Evolutionary conservation across 805 yeast genomes (phyloP).

Genomic region (Metschnikowia koreensis): DNA sequence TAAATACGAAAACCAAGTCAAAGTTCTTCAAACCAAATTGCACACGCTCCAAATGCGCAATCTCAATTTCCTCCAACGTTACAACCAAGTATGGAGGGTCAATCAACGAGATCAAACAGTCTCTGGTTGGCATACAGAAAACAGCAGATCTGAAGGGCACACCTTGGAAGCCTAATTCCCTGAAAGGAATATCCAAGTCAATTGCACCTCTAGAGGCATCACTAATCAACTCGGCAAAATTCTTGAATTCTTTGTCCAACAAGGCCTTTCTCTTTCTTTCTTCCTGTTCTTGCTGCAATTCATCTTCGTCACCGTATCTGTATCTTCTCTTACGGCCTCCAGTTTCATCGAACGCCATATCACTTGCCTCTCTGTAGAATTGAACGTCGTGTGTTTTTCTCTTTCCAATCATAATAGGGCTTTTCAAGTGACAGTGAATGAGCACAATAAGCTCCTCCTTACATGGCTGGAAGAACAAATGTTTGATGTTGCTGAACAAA

Average conservation of each 20-base stretch:
- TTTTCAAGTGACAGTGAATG: conserved; percentile 88
- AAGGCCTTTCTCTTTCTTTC: conserved; percentile 90
- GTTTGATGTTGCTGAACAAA: conserved; percentile 85
- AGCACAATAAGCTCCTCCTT: conserved; percentile 91
- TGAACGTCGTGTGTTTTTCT: conserved; percentile 94
- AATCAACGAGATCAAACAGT: conserved; percentile 87
- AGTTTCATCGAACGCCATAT: conserved; percentile 94
- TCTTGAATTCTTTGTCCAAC: conserved; percentile 86
- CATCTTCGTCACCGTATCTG: conserved; percentile 97
- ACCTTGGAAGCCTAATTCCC: conserved; percentile 96
- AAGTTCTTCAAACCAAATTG: conserved; percentile 96
- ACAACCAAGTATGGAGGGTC: conserved; percentile 95
- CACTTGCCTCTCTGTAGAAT: conserved; percentile 95
- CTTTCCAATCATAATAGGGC: conserved; percentile 93
- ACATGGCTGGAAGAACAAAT: conserved; percentile 92
- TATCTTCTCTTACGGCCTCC: conserved; percentile 87
- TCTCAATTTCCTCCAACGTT: conserved; percentile 86
- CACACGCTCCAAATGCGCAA: conserved; percentile 94
- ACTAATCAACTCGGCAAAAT: conserved; percentile 85
- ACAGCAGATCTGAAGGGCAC: conserved; percentile 95
- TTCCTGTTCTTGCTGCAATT: conserved; percentile 96
- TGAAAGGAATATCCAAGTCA: conserved; percentile 90
- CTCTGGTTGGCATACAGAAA: conserved; percentile 94
- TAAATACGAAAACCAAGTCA: conserved; percentile 93
- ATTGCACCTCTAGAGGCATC: conserved; percentile 81